Evolutionary conservation across 2,329 filamentous ascomycete species (phyloP), one percentile per base, ranked within the genome.

Genomic region (Lachnellula subtilissima): DNA sequence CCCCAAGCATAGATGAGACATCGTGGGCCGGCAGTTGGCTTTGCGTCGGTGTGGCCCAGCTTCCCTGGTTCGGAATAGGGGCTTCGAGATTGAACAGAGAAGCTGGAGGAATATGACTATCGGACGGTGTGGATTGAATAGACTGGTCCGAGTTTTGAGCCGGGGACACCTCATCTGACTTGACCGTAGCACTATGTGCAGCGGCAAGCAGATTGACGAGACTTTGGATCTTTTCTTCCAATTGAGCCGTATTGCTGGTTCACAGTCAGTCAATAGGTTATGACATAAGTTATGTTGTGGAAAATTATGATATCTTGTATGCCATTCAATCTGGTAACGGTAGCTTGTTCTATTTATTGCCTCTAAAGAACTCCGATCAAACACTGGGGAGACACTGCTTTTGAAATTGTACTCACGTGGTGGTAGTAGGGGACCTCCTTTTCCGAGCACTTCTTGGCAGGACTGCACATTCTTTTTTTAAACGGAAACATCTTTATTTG

Each of bases 201-300:
- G 43, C 55, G 11, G 62, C 58, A n/a, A 65, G 58, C 5, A 65
- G 56, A 7, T 55, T 56, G 9, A 64, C 64, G 6, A 65, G 57
- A 53, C 57, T 63, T 25, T 65, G 59, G 8, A 65, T 65, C 23
- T 61, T 60, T 36, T 62, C 54, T n/a, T 64, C 62, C 36, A 64
- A 48, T 46, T 60, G 51, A 15, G 60, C 55, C n/a, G 56, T 60
- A 42, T 52, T 61, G 5, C 60, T 62, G 47, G 17, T 17, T 11
- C 40, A 17, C n/a, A 11, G 15, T 52, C 43, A 35, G 48, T 48
- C 17, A 48, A 22, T 42, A 51, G 37, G 2, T 11, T 32, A 32
- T 32, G 28, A 8, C 8, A 32, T 32, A 12, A 32, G 28, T 32
- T 9, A 12, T 12, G 28, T 32, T 32, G 9, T 11, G 28, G 9